Evolutionary conservation across 768 basidiomycete genomes (phyloP).

Genomic region (Cytidiella melzeri): DNA sequence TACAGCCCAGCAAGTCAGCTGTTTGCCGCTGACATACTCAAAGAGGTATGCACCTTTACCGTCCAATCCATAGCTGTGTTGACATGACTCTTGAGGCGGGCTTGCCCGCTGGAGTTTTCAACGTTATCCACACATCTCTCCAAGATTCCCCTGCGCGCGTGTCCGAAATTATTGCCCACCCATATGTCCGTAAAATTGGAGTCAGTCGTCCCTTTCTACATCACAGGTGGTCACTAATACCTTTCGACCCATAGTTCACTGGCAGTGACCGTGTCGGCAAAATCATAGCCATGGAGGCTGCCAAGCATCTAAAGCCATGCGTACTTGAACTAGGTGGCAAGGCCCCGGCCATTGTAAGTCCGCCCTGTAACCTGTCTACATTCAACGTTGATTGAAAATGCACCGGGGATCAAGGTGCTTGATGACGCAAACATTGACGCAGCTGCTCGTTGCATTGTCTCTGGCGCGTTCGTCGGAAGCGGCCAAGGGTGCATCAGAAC

Average conservation of each 20-base stretch:
- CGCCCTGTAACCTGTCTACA: conserved; percentile 20
- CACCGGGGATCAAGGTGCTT: conserved; percentile 42
- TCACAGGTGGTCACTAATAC: too few species aligned
- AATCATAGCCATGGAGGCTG: conserved; percentile 48
- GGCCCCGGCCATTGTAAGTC: conserved; percentile 1
- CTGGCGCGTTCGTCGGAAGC: conserved; percentile 39
- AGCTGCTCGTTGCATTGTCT: conserved; percentile 44
- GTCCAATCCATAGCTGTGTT: too few species aligned
- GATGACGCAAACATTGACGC: conserved; percentile 46
- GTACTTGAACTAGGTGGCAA: conserved; percentile 54
- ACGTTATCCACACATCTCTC: conserved; percentile 42
- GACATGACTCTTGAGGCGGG: conserved; percentile 33
- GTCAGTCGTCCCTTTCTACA: conserved; percentile 25
- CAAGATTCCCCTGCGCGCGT: conserved; percentile 37
- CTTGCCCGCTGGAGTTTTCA: conserved; percentile 49
- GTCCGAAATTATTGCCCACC: conserved; percentile 45
- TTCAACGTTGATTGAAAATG: too few species aligned
- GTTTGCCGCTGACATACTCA: conserved; percentile 36
- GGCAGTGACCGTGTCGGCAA: conserved; percentile 50
- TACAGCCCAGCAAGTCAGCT: conserved; percentile 38
- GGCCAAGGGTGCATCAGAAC: conserved; percentile 57
- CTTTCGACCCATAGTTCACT: conserved; percentile 54
- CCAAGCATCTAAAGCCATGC: conserved; percentile 49
- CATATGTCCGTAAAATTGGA: conserved; percentile 42
- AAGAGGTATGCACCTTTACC: conserved; percentile 24